Percentiles rank a stretch among this genome's conserved stretches.
Conservation (phyloP, 306 rosid genomes). For the Cicer pinnatifidum region DNA sequence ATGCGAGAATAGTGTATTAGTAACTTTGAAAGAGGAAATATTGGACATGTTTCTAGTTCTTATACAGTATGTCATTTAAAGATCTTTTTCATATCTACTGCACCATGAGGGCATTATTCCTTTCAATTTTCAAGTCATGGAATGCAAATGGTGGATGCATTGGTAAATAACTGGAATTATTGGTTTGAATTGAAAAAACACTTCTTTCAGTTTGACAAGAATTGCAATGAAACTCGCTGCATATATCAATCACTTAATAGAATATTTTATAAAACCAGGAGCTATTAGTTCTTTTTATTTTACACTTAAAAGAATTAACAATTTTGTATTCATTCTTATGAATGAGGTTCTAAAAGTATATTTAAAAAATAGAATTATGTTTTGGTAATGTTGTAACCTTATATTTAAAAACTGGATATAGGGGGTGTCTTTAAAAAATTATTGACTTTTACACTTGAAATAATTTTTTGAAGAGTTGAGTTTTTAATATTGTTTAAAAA, state of each 20-base stretch:
- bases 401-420: too few relatives aligned
- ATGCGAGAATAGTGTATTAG: conserved; percentile 38
- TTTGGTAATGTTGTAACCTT: not conserved
- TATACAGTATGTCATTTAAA: not conserved
- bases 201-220: not conserved
- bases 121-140: conserved; percentile 13
- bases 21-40: conserved; percentile 25
- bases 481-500: too few relatives aligned
- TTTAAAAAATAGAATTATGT: not conserved
- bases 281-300: not conserved
- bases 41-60: conserved; percentile 9
- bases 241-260: too few relatives aligned
- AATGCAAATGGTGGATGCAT: not conserved
- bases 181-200: not conserved
- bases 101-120: not conserved
- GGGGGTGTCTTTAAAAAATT: too few relatives aligned
- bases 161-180: conserved; percentile 1
- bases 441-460: too few relatives aligned
- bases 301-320: not conserved
- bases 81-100: not conserved
- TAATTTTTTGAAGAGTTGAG: too few relatives aligned
- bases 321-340: not conserved
- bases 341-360: not conserved
- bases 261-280: not conserved
- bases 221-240: not conserved